Percentiles rank a stretch among this genome's conserved stretches.
Conservation (phyloP, 2,329 filamentous ascomycete genomes). For the Colletotrichum zoysiae region DNA sequence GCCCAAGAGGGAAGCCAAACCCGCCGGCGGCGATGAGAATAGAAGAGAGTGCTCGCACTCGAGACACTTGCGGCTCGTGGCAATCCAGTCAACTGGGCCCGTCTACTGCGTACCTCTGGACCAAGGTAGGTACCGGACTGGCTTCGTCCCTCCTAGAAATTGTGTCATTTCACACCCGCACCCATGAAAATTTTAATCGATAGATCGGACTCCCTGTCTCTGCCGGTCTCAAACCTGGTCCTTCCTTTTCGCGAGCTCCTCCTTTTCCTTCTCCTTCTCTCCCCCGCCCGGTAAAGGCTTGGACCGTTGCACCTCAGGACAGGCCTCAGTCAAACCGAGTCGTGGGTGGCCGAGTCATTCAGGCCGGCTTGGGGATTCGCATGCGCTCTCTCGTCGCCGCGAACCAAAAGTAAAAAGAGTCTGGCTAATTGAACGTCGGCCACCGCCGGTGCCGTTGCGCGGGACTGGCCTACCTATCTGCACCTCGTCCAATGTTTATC, state of each 20-base stretch:
- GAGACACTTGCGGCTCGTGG: constrained; percentile 22
- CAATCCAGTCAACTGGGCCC: constrained; percentile 23
- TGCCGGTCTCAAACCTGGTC: neutral
- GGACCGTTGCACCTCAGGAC: constrained; percentile 20
- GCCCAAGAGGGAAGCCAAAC: neutral
- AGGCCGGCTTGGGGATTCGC: constrained; percentile 19
- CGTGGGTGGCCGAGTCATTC: constrained; percentile 32
- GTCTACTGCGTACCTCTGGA: neutral
- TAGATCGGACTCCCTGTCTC: constrained; percentile 21
- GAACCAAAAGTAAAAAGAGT: neutral
- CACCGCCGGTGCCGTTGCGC: neutral
- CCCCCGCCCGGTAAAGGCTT: neutral
- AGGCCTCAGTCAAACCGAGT: constrained; percentile 2
- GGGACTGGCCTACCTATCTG: neutral
- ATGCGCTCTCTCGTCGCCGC: neutral
- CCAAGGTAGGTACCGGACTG: neutral
- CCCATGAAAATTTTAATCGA: constrained; percentile 22
- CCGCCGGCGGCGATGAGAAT: neutral
- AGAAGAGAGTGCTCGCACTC: neutral
- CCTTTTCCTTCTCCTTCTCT: neutral
- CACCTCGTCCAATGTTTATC: constrained; percentile 34
- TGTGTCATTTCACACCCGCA: neutral
- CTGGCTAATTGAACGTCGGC: neutral
- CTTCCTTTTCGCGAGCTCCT: constrained; percentile 9
- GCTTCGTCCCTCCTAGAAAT: neutral